These are phyloP conservation scores for Maudiozyma serrabonitensis DNA, from an alignment of 805 yeast species.

Conservation along the genomic window DNA sequence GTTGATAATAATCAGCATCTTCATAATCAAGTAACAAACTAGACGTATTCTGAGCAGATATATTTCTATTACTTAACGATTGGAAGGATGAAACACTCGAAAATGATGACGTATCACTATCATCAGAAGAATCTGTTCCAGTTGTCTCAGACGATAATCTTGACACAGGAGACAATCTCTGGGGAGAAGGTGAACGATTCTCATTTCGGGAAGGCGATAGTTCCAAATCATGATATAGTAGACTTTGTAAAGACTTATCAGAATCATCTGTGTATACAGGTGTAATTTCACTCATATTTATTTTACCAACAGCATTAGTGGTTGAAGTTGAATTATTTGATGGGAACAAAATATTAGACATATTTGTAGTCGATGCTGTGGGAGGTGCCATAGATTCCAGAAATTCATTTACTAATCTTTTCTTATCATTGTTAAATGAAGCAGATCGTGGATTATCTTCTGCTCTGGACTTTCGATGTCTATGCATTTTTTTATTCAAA, in stretches of 20 bases:
- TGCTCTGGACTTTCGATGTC: neutral
- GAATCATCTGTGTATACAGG: slow-evolving; percentile 1
- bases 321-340: neutral
- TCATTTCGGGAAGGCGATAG: neutral
- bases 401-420: slow-evolving; percentile 23
- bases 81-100: slow-evolving; percentile 7
- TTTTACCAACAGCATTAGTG: neutral
- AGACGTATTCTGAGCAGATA: neutral
- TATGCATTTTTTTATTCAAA: slow-evolving; percentile 1
- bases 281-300: neutral
- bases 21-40: slow-evolving; percentile 10
- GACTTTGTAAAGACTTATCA: slow-evolving; percentile 15
- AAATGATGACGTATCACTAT: slow-evolving; percentile 2
- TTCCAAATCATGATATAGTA: slow-evolving; percentile 17
- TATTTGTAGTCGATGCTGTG: slow-evolving; percentile 5
- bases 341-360: neutral
- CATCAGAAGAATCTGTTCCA: neutral
- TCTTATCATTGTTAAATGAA: slow-evolving; percentile 12
- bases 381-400: slow-evolving; percentile 19
- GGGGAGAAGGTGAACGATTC: neutral
- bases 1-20: slow-evolving; percentile 16
- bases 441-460: slow-evolving; percentile 1
- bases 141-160: neutral
- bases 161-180: neutral
- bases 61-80: neutral